Base-by-base conservation (phyloP, 345 rosid species). In the Salix exigua region DNA sequence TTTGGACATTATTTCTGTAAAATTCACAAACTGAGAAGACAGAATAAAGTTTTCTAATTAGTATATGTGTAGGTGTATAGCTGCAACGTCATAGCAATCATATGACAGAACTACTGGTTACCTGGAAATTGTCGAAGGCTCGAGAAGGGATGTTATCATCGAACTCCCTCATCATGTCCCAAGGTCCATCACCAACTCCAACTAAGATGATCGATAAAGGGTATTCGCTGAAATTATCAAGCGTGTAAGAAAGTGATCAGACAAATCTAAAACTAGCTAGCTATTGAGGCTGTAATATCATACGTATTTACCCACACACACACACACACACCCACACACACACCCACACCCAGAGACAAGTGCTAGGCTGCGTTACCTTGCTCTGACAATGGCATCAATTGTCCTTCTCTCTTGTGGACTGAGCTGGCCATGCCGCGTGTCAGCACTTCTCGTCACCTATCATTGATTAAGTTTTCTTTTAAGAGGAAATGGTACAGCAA, bases 151-250 rank as follows among this genome's bases (percentile, higher is more conserved):
- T 96, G 80, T 96, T 96, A 76, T 96, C 99, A 68, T 94, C 98
- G 50, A 96, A 96, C 82, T 96, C 97, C 77, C 86, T 85, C 99
- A 96, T 96, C 88, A 88, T 91, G 78, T 96, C 98, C 99, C 99
- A 96, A 33, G 99, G 99, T 17, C 99, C 99, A 82, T 96, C 99
- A 30, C 99, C 99, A 1, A 96, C 98, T 68, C 99, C 99, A 0
- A 96, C 98, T 73, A 94, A 84, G 63, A 94, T 83, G 64, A 96
- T 92, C 33, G 98, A 94, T 67, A 96, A 74, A 33, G 98, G 98
- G 85, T 91, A 90, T 82, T 92, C 84, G 76, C 98, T 92, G 88
- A 87, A 87, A 75, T 26, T 38, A 70, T 79, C 42, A 61, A 37
- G 44, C 46, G 28, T 21, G 50, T 46, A 44, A 42, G 67, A 30